A percentile compares a stretch with the other conserved stretches of the same genome.
Evolutionary conservation across 495 filamentous ascomycete species (phyloP).

Genomic region (Neurospora terricola): DNA sequence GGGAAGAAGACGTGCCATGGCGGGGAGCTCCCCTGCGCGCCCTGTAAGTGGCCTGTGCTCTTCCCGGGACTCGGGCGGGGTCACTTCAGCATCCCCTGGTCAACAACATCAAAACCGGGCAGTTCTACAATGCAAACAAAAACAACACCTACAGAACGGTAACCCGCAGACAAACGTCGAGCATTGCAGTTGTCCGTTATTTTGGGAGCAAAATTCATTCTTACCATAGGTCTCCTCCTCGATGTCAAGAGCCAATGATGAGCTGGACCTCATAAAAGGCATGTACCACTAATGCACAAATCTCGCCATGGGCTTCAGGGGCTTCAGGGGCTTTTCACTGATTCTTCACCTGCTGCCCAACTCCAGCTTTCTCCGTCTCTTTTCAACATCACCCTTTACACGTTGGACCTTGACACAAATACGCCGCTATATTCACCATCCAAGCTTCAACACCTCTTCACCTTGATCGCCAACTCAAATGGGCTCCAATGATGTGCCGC

Average conservation of each 20-base stretch:
- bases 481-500: conserved; percentile 31
- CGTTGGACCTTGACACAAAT: too few relatives aligned
- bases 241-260: too few relatives aligned
- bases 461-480: conserved; percentile 8
- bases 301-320: background rate
- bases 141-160: too few relatives aligned
- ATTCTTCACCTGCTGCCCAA: background rate
- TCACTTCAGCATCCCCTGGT: background rate
- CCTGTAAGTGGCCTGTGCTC: background rate
- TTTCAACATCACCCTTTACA: background rate
- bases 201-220: too few relatives aligned
- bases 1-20: background rate
- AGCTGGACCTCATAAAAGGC: too few relatives aligned
- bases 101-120: too few relatives aligned
- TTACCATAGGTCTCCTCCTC: too few relatives aligned
- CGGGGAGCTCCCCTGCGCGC: background rate
- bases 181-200: too few relatives aligned
- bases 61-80: background rate
- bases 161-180: too few relatives aligned
- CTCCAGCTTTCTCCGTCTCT: background rate
- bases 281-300: background rate
- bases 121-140: too few relatives aligned
- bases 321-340: background rate
- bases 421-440: background rate
- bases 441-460: background rate